A percentile compares a stretch with the other conserved stretches of the same genome.
Conservation (phyloP, 441 rosid genomes). For the Capsella rubella region DNA sequence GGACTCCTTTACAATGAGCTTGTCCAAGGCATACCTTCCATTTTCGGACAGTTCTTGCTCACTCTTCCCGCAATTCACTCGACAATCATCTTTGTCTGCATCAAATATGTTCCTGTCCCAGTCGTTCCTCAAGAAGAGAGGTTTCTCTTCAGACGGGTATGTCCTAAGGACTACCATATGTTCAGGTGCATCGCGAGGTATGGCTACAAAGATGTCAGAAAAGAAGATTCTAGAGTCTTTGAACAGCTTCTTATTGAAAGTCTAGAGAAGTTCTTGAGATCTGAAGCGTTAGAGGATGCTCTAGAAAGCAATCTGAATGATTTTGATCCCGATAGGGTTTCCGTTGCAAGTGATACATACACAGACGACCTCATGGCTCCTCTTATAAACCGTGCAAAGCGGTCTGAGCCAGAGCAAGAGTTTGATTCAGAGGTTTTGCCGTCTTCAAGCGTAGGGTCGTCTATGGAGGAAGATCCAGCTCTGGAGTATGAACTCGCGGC, state of each 20-base stretch:
- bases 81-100: conserved; percentile 82
- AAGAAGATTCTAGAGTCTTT: conserved; percentile 83
- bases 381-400: conserved; percentile 58
- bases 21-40: conserved; percentile 89
- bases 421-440: conserved; percentile 51
- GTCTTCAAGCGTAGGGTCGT: conserved; percentile 54
- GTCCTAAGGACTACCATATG: conserved; percentile 94
- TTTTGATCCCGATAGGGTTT: conserved; percentile 53
- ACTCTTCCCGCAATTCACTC: conserved; percentile 96
- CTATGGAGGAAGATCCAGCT: conserved; percentile 73
- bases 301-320: conserved; percentile 59
- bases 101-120: conserved; percentile 93
- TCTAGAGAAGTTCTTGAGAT: conserved; percentile 80
- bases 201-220: conserved; percentile 88
- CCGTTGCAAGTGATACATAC: conserved; percentile 47
- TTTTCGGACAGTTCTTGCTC: conserved; percentile 83
- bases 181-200: conserved; percentile 91
- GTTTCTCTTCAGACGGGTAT: conserved; percentile 84
- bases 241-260: conserved; percentile 85
- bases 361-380: conserved; percentile 61
- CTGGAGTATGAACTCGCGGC: conserved; percentile 85
- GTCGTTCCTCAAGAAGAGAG: conserved; percentile 92
- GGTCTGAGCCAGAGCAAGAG: conserved; percentile 42
- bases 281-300: conserved; percentile 79
- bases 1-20: conserved; percentile 89